Evolutionary conservation across 2,329 filamentous ascomycete genomes (phyloP), one percentile per base, ranked within the genome.

Genomic region (Botryotinia convoluta): DNA sequence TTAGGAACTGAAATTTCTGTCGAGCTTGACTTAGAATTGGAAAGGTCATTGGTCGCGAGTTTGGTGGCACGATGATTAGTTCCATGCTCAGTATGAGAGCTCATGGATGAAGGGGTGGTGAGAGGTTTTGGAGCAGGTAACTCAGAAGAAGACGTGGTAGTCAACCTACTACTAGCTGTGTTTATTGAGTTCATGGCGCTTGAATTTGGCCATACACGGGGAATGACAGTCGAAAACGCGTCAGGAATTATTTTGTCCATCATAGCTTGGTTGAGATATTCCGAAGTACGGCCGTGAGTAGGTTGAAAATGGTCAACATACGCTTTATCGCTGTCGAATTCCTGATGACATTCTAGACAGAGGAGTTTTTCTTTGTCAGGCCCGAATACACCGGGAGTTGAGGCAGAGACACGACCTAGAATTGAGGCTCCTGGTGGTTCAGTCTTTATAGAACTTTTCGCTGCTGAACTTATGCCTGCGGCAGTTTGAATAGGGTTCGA

Each of bases 11-110:
- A n/a, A n/a, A 2, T 32, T 14, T 1, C 3, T 18, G 22, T n/a
- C 42, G 18, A 20, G 6, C 37, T 44, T 3, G 14, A n/a, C 6
- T 44, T 4, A 22, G 7, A 4, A 26, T 7, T 29, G 16, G 2
- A 39, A n/a, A 29, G 3, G 14, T 62, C 22, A 8, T 4, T 51
- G 22, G 48, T 29, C 22, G 18, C 45, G 14, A 1, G 4, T 16
- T 54, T 12, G 5, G 35, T 44, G 22, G 37, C 3, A 14, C 8
- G 12, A 7, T 35, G 37, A 3, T 26, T 1, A 26, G 6, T 26
- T 35, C 7, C 1, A 7, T 16, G 26, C 1, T 45, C 10, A 29
- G 3, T 4, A 1, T n/a, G 1, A n/a, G 20, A n/a, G 26, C 10
- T 26, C 10, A 18, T 18, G 2, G 12, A 65, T 48, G 1, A 26